Evolutionary conservation across 1,139 yeast genomes (phyloP).

Genomic region (Citeromyces hawaiiensis): DNA sequence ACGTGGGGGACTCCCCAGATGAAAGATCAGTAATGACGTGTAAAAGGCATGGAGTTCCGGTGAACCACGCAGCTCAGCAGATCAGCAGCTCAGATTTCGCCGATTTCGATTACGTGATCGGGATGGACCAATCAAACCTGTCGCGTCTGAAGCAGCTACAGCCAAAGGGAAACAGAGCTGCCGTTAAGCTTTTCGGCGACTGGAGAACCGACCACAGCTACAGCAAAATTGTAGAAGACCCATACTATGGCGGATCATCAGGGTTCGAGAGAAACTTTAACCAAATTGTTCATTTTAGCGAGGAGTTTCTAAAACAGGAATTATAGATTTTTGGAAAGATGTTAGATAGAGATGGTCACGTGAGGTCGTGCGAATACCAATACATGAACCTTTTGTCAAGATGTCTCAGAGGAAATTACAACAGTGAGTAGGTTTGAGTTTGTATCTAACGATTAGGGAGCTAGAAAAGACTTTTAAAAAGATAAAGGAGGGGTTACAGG

Average conservation of each 20-base stretch:
- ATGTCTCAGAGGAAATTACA: constrained; percentile 62
- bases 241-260: constrained; percentile 77
- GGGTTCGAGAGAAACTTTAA: constrained; percentile 73
- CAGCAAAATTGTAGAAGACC: constrained; percentile 63
- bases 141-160: constrained; percentile 42
- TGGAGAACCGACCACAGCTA: constrained; percentile 44
- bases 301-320: constrained; percentile 45
- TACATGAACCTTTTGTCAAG: constrained; percentile 2
- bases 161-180: constrained; percentile 40
- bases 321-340: neutral
- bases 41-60: constrained; percentile 57
- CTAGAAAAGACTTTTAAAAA: constrained; percentile 93
- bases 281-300: constrained; percentile 64
- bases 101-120: constrained; percentile 70
- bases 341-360: neutral
- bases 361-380: neutral
- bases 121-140: constrained; percentile 70
- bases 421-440: constrained; percentile 28
- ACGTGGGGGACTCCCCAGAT: constrained; percentile 75
- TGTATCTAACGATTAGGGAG: constrained; percentile 29
- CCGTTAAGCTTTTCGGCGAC: constrained; percentile 60
- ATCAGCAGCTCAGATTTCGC: constrained; percentile 43
- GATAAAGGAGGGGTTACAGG: constrained; percentile 83
- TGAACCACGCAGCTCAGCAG: constrained; percentile 66
- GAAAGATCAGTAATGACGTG: constrained; percentile 60